A percentile compares a stretch with the other conserved stretches of the same genome.
Conservation (phyloP, 164 flowering plant species). For the Berberis thunbergii region DNA sequence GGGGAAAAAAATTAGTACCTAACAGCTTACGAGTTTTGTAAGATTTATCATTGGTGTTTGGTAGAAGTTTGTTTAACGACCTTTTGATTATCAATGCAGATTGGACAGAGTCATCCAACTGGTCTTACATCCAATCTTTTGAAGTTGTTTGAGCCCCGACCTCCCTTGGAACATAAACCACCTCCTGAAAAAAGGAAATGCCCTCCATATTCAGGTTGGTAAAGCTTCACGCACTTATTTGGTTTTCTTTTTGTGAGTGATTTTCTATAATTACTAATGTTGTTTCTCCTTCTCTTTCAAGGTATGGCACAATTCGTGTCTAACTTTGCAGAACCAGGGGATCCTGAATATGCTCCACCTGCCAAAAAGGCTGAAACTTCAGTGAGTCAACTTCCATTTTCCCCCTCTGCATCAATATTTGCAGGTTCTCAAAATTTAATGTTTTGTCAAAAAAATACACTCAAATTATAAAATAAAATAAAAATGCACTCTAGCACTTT, state of each 20-base stretch:
- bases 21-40: not conserved
- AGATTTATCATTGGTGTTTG: not conserved
- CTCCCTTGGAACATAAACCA: slow-evolving; percentile 85
- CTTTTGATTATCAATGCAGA: slow-evolving; percentile 35
- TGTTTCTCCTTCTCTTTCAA: slow-evolving; percentile 11
- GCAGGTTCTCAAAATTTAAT: not conserved
- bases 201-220: slow-evolving; percentile 68
- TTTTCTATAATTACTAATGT: not conserved
- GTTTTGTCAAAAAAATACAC: too few relatives aligned
- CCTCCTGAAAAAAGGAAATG: slow-evolving; percentile 96
- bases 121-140: slow-evolving; percentile 83
- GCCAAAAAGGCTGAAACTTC: slow-evolving; percentile 75
- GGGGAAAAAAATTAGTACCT: not conserved
- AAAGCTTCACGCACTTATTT: not conserved
- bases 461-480: too few relatives aligned
- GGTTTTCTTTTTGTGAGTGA: not conserved
- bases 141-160: slow-evolving; percentile 95
- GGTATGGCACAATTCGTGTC: slow-evolving; percentile 92
- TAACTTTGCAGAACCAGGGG: slow-evolving; percentile 83
- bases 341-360: slow-evolving; percentile 91
- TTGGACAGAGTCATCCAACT: slow-evolving; percentile 98
- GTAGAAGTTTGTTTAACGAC: not conserved
- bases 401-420: slow-evolving; percentile 1
- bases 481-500: too few relatives aligned
- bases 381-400: slow-evolving; percentile 31